phyloP scores from a whole-genome alignment of 208 protist species.

The Crithidia fasciculata region DNA sequence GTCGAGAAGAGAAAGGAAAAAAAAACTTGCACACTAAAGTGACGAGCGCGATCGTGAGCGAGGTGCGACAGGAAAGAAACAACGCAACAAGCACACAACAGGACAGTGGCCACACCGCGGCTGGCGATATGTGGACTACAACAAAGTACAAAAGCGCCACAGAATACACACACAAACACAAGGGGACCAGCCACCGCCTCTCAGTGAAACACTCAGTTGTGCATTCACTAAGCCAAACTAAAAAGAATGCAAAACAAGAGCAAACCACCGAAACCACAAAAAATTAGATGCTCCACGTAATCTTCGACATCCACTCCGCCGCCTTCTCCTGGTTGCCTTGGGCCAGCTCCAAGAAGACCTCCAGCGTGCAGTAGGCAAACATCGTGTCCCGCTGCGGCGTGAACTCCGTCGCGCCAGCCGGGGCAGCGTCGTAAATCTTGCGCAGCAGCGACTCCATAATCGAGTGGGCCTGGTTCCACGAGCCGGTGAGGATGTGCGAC shows the following conservation, averaged over 20 bases:
- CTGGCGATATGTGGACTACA: too few species aligned
- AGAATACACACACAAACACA: too few species aligned
- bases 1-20: neutral
- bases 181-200: too few species aligned
- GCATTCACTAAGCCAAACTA: too few species aligned
- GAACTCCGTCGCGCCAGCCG: slow-evolving; percentile 52
- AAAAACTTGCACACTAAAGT: neutral
- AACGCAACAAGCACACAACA: too few species aligned
- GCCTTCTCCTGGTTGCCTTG: slow-evolving; percentile 88
- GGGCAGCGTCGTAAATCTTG: slow-evolving; percentile 72
- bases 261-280: too few species aligned
- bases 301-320: slow-evolving; percentile 64
- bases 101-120: too few species aligned
- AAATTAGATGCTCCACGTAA: slow-evolving; percentile 68
- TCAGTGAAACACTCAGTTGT: too few species aligned
- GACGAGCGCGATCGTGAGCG: neutral
- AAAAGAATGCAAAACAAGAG: too few species aligned
- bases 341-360: slow-evolving; percentile 83
- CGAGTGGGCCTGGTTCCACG: slow-evolving; percentile 83
- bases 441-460: slow-evolving; percentile 82
- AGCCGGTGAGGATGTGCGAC: slow-evolving; percentile 82
- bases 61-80: neutral
- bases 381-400: slow-evolving; percentile 62
- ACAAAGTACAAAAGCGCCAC: too few species aligned
- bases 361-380: slow-evolving; percentile 80